Conservation (phyloP, 176 grass and related monocot genomes). For the Hsuehochloa calcarea region DNA sequence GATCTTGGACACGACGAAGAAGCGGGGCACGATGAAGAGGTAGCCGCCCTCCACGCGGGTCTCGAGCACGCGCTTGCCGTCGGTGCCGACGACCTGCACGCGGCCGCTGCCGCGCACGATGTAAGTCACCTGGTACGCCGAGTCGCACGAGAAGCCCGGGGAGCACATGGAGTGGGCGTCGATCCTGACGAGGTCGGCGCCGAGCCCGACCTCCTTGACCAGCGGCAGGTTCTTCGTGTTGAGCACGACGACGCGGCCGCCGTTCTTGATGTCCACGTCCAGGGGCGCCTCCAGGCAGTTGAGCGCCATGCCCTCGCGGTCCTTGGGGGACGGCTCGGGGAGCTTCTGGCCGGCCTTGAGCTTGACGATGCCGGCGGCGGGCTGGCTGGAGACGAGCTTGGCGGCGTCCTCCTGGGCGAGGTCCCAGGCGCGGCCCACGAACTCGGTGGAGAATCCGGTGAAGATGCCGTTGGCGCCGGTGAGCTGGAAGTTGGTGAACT, state of each 20-base stretch:
- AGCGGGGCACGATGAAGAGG: slow-evolving; percentile 84
- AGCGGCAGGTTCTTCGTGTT: slow-evolving; percentile 23
- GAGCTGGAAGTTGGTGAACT: slow-evolving; percentile 82
- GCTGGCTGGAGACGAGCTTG: slow-evolving; percentile 64
- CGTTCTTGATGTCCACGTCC: no score
- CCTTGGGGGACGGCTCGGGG: neutral
- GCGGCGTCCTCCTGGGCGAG: slow-evolving; percentile 45
- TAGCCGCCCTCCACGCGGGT: slow-evolving; percentile 46
- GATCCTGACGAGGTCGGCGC: slow-evolving; percentile 78
- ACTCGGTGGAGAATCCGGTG: slow-evolving; percentile 72
- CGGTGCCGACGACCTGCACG: slow-evolving; percentile 70
- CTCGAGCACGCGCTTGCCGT: slow-evolving; percentile 71
- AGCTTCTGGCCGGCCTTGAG: slow-evolving; percentile 45
- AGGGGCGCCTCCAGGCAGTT: no score
- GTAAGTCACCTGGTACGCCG: slow-evolving; percentile 86
- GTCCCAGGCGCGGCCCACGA: slow-evolving; percentile 77
- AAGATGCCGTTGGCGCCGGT: slow-evolving; percentile 70
- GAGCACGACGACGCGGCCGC: no score
- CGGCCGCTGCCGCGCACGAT: slow-evolving; percentile 69
- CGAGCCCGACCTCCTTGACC: slow-evolving; percentile 68
- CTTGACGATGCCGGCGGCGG: slow-evolving; percentile 44
- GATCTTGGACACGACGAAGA: slow-evolving; percentile 90
- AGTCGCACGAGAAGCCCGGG: slow-evolving; percentile 87
- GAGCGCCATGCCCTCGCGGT: no score
- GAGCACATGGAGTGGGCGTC: slow-evolving; percentile 87